phyloP scores from a whole-genome alignment of 2,329 filamentous ascomycete genomes.

The Blastomyces percursus region DNA sequence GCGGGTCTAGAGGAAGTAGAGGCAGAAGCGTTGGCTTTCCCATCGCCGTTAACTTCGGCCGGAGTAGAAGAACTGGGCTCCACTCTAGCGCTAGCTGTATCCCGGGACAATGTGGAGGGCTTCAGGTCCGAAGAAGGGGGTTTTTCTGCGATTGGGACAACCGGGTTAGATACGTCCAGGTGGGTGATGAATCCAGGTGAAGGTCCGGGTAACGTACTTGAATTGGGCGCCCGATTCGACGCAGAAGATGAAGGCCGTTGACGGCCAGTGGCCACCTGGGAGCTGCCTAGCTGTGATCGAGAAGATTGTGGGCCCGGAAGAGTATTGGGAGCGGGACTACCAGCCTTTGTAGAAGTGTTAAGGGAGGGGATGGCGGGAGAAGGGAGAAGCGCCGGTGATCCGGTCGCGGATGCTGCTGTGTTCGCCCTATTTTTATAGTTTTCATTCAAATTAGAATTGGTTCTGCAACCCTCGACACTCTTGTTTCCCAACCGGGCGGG shows the following conservation, averaged over 20 bases:
- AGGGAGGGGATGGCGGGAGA: slow-evolving; percentile 64
- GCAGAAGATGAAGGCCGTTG: slow-evolving; percentile 51
- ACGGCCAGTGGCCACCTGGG: slow-evolving; percentile 45
- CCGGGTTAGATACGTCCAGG: slow-evolving; percentile 19
- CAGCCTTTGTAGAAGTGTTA: slow-evolving; percentile 44
- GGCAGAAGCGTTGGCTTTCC: slow-evolving; percentile 13
- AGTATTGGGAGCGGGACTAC: slow-evolving; percentile 51
- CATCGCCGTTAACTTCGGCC: slow-evolving; percentile 20
- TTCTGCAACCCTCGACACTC: not conserved
- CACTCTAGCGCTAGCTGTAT: slow-evolving; percentile 32
- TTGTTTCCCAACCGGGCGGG: not conserved
- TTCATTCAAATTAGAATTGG: slow-evolving; percentile 8
- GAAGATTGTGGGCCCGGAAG: slow-evolving; percentile 54
- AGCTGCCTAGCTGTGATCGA: slow-evolving; percentile 65
- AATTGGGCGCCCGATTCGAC: slow-evolving; percentile 50
- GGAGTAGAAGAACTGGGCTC: slow-evolving; percentile 22
- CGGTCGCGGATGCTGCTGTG: slow-evolving; percentile 40
- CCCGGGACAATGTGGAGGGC: slow-evolving; percentile 38
- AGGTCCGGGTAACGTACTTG: slow-evolving; percentile 29
- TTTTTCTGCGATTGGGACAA: slow-evolving; percentile 23
- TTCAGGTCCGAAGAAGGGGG: slow-evolving; percentile 39
- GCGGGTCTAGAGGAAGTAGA: slow-evolving; percentile 10
- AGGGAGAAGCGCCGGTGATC: slow-evolving; percentile 61
- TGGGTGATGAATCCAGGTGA: slow-evolving; percentile 23
- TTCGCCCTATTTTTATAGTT: slow-evolving; percentile 32